Percentiles rank a stretch among this genome's conserved stretches.
Evolutionary conservation across 2,329 filamentous ascomycete genomes (phyloP).

Genomic region (Venturia carpophila): DNA sequence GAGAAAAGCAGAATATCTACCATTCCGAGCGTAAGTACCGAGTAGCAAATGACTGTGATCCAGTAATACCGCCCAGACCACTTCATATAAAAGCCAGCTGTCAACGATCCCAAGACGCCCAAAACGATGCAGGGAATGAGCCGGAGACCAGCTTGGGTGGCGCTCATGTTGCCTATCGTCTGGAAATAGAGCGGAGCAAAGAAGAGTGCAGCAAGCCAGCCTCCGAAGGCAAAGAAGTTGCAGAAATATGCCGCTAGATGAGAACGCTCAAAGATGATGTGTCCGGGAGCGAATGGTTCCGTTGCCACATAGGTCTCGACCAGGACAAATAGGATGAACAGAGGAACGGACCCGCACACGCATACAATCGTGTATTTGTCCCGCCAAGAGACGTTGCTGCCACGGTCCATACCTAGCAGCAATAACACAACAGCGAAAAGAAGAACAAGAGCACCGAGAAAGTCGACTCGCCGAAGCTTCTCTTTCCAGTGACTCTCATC

Average conservation of each 20-base stretch:
- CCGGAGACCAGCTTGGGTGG: slow-evolving; percentile 55
- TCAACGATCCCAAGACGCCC: slow-evolving; percentile 57
- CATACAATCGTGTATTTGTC: slow-evolving; percentile 50
- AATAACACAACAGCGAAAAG: slow-evolving; percentile 58
- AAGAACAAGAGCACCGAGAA: slow-evolving; percentile 60
- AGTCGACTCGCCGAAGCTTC: slow-evolving; percentile 64
- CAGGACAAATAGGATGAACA: slow-evolving; percentile 60
- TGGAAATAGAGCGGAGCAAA: slow-evolving; percentile 75
- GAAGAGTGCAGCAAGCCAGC: slow-evolving; percentile 54
- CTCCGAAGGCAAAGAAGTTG: slow-evolving; percentile 64
- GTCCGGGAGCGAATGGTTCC: slow-evolving; percentile 67
- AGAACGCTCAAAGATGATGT: slow-evolving; percentile 60
- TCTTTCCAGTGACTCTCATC: slow-evolving; percentile 55
- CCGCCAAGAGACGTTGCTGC: slow-evolving; percentile 63
- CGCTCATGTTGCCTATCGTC: slow-evolving; percentile 56
- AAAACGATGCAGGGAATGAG: slow-evolving; percentile 59
- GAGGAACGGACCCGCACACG: slow-evolving; percentile 46
- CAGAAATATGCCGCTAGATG: slow-evolving; percentile 61
- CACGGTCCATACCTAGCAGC: slow-evolving; percentile 62
- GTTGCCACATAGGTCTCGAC: slow-evolving; percentile 60
- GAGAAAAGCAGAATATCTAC: slow-evolving; percentile 50
- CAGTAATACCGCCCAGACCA: slow-evolving; percentile 64
- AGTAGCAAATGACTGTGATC: slow-evolving; percentile 54
- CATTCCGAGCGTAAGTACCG: slow-evolving; percentile 46
- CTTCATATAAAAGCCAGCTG: slow-evolving; percentile 59